phyloP scores from a whole-genome alignment of 306 rosid genomes.

The Pterocarpus macrocarpus region DNA sequence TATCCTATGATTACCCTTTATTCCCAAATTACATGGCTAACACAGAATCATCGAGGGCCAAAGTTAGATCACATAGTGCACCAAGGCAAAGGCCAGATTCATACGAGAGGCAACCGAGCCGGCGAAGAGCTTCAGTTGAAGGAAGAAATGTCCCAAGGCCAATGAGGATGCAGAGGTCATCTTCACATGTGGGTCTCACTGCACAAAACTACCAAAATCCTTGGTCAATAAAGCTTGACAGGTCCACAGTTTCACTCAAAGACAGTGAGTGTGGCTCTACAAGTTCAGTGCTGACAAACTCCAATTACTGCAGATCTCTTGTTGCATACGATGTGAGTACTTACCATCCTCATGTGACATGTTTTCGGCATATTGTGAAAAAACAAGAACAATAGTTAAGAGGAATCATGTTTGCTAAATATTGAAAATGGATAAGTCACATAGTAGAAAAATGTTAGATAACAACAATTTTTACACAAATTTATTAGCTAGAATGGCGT shows the following conservation, averaged over 20 bases:
- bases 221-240: constrained; percentile 82
- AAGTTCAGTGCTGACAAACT: constrained; percentile 67
- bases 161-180: constrained; percentile 87
- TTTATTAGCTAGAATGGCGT: too few species aligned
- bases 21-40: constrained; percentile 95
- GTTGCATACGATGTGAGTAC: constrained; percentile 70
- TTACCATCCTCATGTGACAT: constrained; percentile 17
- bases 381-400: background rate
- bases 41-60: constrained; percentile 92
- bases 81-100: constrained; percentile 88
- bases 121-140: constrained; percentile 73
- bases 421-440: background rate
- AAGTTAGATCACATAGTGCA: constrained; percentile 87
- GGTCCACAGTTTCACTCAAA: constrained; percentile 69
- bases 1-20: constrained; percentile 67
- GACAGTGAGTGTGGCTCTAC: constrained; percentile 90
- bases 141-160: constrained; percentile 87
- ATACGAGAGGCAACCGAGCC: constrained; percentile 74
- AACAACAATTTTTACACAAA: too few species aligned
- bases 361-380: background rate
- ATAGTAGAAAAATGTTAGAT: background rate
- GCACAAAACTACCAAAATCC: constrained; percentile 79
- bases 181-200: constrained; percentile 79
- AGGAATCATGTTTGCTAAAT: constrained; percentile 3
- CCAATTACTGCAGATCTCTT: constrained; percentile 74